phyloP scores from a whole-genome alignment of 331 rosid genomes.

The Acacia pycnantha region DNA sequence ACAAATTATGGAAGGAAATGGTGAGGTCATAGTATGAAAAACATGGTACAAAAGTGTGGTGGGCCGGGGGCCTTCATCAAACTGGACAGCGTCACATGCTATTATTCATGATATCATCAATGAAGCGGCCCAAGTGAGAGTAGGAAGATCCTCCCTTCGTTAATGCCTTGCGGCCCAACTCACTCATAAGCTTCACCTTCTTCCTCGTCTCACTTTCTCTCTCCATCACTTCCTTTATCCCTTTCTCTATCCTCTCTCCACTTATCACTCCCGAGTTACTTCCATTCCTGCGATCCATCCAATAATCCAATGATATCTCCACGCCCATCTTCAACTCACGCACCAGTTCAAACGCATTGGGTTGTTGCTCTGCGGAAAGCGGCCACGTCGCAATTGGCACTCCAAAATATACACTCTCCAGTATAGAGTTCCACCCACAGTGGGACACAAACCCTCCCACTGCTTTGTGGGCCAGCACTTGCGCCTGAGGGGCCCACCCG shows the following conservation, averaged over 20 bases:
- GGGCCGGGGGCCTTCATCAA: too few relatives aligned
- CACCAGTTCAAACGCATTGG: constrained; percentile 42
- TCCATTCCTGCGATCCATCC: background rate
- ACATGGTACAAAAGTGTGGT: too few relatives aligned
- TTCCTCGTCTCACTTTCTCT: constrained; percentile 34
- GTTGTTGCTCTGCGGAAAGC: too few relatives aligned
- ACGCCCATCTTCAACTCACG: constrained; percentile 46
- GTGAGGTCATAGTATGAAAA: too few relatives aligned
- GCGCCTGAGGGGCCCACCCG: constrained; percentile 62
- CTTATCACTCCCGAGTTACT: background rate
- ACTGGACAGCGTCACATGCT: too few relatives aligned
- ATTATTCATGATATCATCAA: constrained; percentile 10
- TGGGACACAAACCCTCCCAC: too few relatives aligned
- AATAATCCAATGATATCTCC: constrained; percentile 28
- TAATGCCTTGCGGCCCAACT: constrained; percentile 29
- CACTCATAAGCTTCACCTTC: constrained; percentile 38
- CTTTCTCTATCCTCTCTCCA: constrained; percentile 36
- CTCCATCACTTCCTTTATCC: constrained; percentile 32
- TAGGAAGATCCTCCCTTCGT: constrained; percentile 50
- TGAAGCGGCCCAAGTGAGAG: constrained; percentile 28
- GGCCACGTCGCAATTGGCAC: constrained; percentile 69
- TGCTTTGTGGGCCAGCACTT: background rate
- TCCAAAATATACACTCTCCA: constrained; percentile 21
- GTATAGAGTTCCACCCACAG: too few relatives aligned
- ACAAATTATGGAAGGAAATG: too few relatives aligned